Evolutionary conservation across 495 filamentous ascomycete species (phyloP), one percentile per base, ranked within the genome.

Genomic region (Immersiella caudata): DNA sequence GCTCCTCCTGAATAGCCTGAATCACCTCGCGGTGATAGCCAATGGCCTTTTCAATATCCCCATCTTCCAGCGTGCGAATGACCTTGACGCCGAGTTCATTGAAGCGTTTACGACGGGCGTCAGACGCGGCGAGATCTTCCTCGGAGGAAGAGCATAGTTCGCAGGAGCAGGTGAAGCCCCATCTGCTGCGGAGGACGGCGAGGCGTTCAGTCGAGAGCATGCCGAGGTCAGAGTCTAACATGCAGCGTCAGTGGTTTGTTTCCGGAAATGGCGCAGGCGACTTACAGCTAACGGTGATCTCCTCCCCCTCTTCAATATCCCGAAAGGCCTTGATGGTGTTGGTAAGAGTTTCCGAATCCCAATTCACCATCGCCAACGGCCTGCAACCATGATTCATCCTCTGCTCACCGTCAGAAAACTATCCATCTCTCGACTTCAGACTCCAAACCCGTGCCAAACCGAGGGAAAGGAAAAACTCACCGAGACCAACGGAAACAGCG

Each of bases 201-300:
- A 67, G 74, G 12, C 78, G 72, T 49, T 72, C 65, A n/a, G 67
- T 22, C 14, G 68, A 74, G 56, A 68, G 64, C 35, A 79, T 72
- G 58, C 73, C 74, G 61, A 77, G 67, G 1, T 72, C 67, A 6
- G 70, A 36, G 60, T 79, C 76, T 79, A 21, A 50, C n/a, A 8
- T 33, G 62, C 8, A 25, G 22, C 5, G 35, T 60, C 35, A 33
- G 29, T 8, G 29, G 3, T 8, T 33, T 3, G 29, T 8, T 33
- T 33, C 29, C 29, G 8, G 29, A 8, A 35, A 3, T 33, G 62
- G 24, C n/a, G 12, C 35, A 64, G 3, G 50, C 21, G 16, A 65
- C 74, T 61, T 66, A 75, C 78, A 79, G 66, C 76, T 78, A 66
- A 79, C 75, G 12, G 73, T 78, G n/a, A 79, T 67, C 61, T 79